Base-by-base conservation (phyloP, 2,329 filamentous ascomycete genomes). In the Penicillium sclerotigenum region DNA sequence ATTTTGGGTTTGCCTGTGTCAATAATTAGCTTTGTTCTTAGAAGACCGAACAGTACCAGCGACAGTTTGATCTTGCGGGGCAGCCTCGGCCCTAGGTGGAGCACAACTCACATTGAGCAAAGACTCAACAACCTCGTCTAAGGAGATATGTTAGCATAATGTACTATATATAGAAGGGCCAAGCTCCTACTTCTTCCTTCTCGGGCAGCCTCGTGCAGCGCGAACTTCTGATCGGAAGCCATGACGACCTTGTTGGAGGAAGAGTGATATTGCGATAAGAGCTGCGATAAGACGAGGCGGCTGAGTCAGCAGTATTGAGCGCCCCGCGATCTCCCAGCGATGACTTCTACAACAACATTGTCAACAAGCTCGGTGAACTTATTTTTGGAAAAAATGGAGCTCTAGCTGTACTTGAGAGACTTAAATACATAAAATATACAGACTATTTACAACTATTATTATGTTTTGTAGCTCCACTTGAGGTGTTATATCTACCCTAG, bases 131-230 rank as follows among this genome's bases (percentile, higher is more conserved):
- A 85, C 76, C 54, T 81, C 76, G 29, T 82, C 90, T 95, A 65
- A 43, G 51, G 22, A 24, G 55, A 52, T 63, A 60, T 4, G 20
- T 66, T 70, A 70, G 63, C 54, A 63, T 59, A 48, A 38, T 42
- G 45, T 53, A 18, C 54, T 51, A 54, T 54, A 40, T 38, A 33
- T 38, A 41, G 9, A 3, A 52, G 37, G 7, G 28, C 31, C 8
- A 47, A 20, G 60, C 81, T 71, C 81, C 71, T 81, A 96, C 92
- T 82, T 79, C 85, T 88, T 40, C 92, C 91, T 73, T 96, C 90
- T 54, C 92, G 84, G 59, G 88, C 88, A 40, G 93, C 93, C 63
- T 89, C 89, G 70, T 97, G 93, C 41, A 97, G 87, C 28, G 91
- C 88, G 65, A 87, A 97, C 66, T 88, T 73, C 46, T 77, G 73